Percentiles rank a stretch among this genome's conserved stretches.
Conservation (phyloP, 2,329 filamentous ascomycete genomes). For the Fusarium sp. region DNA sequence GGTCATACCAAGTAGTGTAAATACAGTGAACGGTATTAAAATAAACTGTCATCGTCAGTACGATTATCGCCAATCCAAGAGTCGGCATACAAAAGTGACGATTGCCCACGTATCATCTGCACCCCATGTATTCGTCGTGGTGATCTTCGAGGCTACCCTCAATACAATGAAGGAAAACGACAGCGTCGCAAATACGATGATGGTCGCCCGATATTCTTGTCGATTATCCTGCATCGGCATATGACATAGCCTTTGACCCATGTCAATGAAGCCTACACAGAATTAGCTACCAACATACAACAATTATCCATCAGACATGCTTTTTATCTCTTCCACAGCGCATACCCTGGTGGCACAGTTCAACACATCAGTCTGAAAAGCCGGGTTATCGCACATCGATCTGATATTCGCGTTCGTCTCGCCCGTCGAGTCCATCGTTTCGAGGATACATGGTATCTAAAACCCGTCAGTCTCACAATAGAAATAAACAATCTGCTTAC, state of each 20-base stretch:
- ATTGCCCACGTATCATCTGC: not conserved
- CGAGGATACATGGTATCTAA: not conserved
- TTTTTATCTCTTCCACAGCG: not conserved
- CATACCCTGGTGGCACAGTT: fast-evolving
- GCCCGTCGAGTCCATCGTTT: not conserved
- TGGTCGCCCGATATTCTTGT: not conserved
- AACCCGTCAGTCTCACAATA: not conserved
- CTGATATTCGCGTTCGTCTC: not conserved
- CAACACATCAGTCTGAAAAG: not conserved
- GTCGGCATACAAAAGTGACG: not conserved
- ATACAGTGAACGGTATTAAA: not conserved
- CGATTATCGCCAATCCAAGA: fast-evolving
- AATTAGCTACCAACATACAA: not conserved
- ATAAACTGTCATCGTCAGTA: not conserved
- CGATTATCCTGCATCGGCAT: not conserved
- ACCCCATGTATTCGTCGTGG: not conserved
- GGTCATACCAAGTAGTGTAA: not conserved
- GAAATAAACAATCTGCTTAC: fast-evolving
- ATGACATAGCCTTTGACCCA: not conserved
- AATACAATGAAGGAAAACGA: fast-evolving
- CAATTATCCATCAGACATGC: fast-evolving
- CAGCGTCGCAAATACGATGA: not conserved
- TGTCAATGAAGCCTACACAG: fast-evolving
- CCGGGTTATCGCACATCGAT: not conserved
- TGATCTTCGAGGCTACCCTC: not conserved